Percentiles rank a stretch among this genome's conserved stretches.
Conservation (phyloP, 2,329 filamentous ascomycete genomes). For the Exophiala aquamarina region DNA sequence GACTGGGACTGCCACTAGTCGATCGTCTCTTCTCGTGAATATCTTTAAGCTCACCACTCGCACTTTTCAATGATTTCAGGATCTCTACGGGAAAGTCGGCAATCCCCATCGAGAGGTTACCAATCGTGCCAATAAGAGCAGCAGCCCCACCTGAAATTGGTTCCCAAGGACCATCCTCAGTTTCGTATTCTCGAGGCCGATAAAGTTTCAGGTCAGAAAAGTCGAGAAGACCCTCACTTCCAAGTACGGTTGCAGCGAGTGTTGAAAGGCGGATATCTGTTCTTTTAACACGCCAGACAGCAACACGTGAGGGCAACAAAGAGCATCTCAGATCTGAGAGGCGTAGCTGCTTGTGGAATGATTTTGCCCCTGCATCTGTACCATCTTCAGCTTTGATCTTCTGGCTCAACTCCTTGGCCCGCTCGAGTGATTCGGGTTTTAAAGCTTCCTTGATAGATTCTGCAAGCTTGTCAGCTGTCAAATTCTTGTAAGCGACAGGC, state of each 20-base stretch:
- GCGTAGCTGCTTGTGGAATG: slow-evolving; percentile 70
- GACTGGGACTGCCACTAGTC: slow-evolving; percentile 10
- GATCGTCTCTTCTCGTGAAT: slow-evolving; percentile 20
- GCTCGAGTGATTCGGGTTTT: slow-evolving; percentile 58
- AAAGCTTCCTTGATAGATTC: slow-evolving; percentile 63
- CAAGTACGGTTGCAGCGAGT: slow-evolving; percentile 69
- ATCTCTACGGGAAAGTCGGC: slow-evolving; percentile 67
- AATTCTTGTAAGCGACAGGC: slow-evolving; percentile 67
- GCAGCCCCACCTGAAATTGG: slow-evolving; percentile 75
- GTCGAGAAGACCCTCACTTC: slow-evolving; percentile 62
- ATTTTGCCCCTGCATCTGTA: slow-evolving; percentile 61
- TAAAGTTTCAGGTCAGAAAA: slow-evolving; percentile 71
- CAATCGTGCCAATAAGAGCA: slow-evolving; percentile 79
- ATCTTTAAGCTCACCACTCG: slow-evolving; percentile 25
- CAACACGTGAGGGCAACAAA: slow-evolving; percentile 65
- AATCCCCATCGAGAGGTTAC: slow-evolving; percentile 77
- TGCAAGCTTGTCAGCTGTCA: slow-evolving; percentile 66
- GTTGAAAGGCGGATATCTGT: slow-evolving; percentile 68
- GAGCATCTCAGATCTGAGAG: slow-evolving; percentile 68
- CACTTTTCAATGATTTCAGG: slow-evolving; percentile 40
- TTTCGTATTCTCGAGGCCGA: slow-evolving; percentile 67
- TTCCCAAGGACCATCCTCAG: slow-evolving; percentile 75
- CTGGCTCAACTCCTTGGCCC: slow-evolving; percentile 58
- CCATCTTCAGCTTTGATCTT: slow-evolving; percentile 68
- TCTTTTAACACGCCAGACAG: slow-evolving; percentile 72